Conservation (phyloP, 2,329 filamentous ascomycete genomes). For the Aureobasidium sp. region DNA sequence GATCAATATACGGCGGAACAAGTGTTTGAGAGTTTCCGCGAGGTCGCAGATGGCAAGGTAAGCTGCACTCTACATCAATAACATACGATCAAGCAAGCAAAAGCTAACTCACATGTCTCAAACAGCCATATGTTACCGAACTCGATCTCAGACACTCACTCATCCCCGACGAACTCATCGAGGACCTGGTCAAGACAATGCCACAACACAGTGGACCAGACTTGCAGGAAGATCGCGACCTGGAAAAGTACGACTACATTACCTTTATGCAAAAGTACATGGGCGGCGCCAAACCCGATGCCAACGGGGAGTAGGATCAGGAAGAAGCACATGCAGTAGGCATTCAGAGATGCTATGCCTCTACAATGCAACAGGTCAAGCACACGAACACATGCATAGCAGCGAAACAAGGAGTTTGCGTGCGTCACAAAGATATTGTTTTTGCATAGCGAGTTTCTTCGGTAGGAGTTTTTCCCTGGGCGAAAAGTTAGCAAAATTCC, state of each 20-base stretch:
- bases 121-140: slow-evolving; percentile 85
- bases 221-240: slow-evolving; percentile 71
- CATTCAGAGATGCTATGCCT: neutral
- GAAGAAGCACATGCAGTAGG: neutral
- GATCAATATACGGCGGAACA: slow-evolving; percentile 98
- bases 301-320: slow-evolving; percentile 3
- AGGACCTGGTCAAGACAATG: slow-evolving; percentile 81
- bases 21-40: slow-evolving; percentile 94
- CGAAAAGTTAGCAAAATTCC: neutral
- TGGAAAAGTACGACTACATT: slow-evolving; percentile 92
- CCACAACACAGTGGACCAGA: slow-evolving; percentile 78
- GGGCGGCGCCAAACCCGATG: slow-evolving; percentile 16
- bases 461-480: neutral
- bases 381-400: neutral
- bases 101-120: neutral
- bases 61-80: slow-evolving; percentile 19
- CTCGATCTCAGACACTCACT: slow-evolving; percentile 91
- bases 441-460: neutral
- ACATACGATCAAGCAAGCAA: neutral
- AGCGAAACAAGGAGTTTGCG: slow-evolving; percentile 2
- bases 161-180: slow-evolving; percentile 94
- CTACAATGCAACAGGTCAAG: neutral
- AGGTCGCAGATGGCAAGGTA: slow-evolving; percentile 92
- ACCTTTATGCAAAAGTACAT: slow-evolving; percentile 80
- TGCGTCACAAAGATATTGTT: neutral